phyloP scores from a whole-genome alignment of 768 basidiomycete genomes.

The Kwoniella europaea region DNA sequence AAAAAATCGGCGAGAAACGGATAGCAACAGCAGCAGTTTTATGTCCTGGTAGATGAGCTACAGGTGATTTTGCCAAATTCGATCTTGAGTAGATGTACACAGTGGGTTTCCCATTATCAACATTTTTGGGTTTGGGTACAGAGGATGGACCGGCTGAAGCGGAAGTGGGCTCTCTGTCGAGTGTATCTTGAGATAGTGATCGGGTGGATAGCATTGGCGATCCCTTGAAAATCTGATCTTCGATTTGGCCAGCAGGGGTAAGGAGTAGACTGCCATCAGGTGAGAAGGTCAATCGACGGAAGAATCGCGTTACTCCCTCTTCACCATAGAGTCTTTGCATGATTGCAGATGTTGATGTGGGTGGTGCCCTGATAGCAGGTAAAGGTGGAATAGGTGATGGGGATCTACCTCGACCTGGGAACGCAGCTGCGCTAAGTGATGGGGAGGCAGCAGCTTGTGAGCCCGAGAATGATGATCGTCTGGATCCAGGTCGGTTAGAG shows the following conservation, averaged over 20 bases:
- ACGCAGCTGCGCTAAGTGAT: constrained; percentile 32
- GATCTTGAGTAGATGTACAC: constrained; percentile 96
- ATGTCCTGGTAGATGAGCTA: constrained; percentile 94
- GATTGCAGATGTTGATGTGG: constrained; percentile 58
- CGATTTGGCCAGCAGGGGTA: constrained; percentile 96
- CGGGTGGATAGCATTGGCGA: constrained; percentile 43
- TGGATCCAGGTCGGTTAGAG: constrained; percentile 48
- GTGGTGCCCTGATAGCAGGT: constrained; percentile 81
- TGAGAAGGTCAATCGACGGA: constrained; percentile 88
- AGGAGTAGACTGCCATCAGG: constrained; percentile 91
- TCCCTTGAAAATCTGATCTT: constrained; percentile 73
- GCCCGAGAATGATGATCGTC: constrained; percentile 54
- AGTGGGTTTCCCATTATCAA: constrained; percentile 63
- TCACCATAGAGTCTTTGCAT: constrained; percentile 88
- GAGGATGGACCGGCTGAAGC: constrained; percentile 29
- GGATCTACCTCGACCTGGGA: constrained; percentile 50
- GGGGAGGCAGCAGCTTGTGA: constrained; percentile 54
- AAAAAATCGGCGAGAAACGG: constrained; percentile 88
- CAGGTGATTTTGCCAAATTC: constrained; percentile 88
- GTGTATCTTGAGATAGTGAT: constrained; percentile 35
- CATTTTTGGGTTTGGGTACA: constrained; percentile 53
- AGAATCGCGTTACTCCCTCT: constrained; percentile 93
- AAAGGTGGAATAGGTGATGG: constrained; percentile 65
- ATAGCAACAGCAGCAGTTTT: constrained; percentile 95
- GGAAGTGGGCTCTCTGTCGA: constrained; percentile 13